Base-by-base conservation (phyloP, 192 early-diverging fungal species). In the Coemansia pectinata region DNA sequence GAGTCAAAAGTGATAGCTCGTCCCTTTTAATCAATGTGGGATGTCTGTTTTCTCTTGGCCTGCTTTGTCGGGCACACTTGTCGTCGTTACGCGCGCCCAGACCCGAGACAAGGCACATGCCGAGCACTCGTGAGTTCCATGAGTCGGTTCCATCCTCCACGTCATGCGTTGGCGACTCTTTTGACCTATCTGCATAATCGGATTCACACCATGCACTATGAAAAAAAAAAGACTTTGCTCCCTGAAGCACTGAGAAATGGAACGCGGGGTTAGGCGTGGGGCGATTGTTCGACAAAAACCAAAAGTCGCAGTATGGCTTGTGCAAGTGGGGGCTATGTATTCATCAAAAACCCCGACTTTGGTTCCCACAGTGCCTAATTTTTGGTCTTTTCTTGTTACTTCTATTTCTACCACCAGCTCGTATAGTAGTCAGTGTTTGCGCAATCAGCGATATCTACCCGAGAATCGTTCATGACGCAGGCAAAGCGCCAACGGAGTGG, bases 241-340 rank as follows among this genome's bases (percentile, higher is more conserved):
- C n/a, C n/a, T 19, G n/a, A 47, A 47, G 17, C 38, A 39, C 38
- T 39, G 19, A 48, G 3, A 55, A 55, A 31, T n/a, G 6, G 7
- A 14, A 31, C 27, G 55, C 29, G 55, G 55, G 55, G 55, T 5
- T 5, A 42, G 41, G 41, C 10, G 41, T 42, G 41, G 15, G 41
- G 47, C 1, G 34, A 36, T 50, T 50, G 47, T 50, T 9, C 47
- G 1, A 3, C 7, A n/a, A 58, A 58, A 58, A 58, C 55, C 55
- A 29, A 58, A 58, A 58, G 55, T 58, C 15, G 27, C 55, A 15
- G 55, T 29, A 33, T 58, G 55, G 55, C 53, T 55, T 50, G 47
- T 21, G 2, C 41, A 23, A 21, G 47, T 50, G 8, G 17, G 19
- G 34, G 12, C 27, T 11, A 29, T 8, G 27, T 29, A 29, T 36